Conservation (phyloP, 805 yeast species). For the Kuraishia capsulata region DNA sequence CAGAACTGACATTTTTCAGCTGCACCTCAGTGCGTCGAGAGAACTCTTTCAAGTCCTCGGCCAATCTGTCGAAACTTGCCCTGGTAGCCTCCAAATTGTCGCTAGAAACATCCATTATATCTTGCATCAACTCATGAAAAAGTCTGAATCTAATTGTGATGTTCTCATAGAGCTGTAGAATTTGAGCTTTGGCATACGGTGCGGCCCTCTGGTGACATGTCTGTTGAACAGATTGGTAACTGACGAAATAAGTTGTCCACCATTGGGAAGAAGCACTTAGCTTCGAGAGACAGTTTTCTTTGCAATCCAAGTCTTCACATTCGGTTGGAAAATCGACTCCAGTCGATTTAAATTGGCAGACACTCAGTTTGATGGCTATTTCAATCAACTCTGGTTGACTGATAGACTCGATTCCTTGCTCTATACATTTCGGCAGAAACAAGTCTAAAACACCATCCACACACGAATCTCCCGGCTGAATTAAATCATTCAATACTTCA, state of each 20-base stretch:
- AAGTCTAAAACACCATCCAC: too few species aligned
- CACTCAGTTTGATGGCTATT: conserved; percentile 35
- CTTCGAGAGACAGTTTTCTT: conserved; percentile 27
- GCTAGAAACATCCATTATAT: conserved; percentile 11
- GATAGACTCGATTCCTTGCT: neutral
- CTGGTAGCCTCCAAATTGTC: conserved; percentile 9
- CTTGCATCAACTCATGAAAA: neutral
- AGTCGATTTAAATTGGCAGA: conserved; percentile 47
- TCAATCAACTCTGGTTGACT: neutral
- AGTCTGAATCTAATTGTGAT: conserved; percentile 27
- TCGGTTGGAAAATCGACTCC: conserved; percentile 23
- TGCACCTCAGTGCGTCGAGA: too few species aligned
- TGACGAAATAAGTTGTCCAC: conserved; percentile 71
- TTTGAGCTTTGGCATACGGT: conserved; percentile 44
- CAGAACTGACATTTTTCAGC: too few species aligned
- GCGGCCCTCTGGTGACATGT: conserved; percentile 44
- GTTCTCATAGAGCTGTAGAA: conserved; percentile 35
- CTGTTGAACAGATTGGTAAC: conserved; percentile 42
- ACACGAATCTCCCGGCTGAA: too few species aligned
- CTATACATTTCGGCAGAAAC: too few species aligned
- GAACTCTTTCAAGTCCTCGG: neutral
- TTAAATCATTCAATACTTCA: too few species aligned
- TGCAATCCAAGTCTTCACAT: conserved; percentile 16
- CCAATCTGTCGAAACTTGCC: neutral
- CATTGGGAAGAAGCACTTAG: conserved; percentile 42